Conservation (phyloP, 2,329 filamentous ascomycete species). For the Orbilia brochopaga region DNA sequence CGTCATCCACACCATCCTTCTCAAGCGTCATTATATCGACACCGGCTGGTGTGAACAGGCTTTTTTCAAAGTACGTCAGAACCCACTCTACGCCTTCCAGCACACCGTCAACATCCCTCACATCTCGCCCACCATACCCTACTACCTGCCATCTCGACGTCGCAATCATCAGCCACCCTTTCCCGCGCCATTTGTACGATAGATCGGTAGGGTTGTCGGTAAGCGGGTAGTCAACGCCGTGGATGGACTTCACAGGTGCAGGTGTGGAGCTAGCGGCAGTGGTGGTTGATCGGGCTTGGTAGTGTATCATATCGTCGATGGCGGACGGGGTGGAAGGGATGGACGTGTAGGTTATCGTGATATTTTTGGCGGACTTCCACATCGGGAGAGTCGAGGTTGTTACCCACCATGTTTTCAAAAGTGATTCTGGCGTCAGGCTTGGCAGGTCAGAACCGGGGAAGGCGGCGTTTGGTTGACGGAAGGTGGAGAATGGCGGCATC, state of each 20-base stretch:
- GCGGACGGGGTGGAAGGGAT: constrained; percentile 58
- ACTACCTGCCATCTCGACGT: constrained; percentile 80
- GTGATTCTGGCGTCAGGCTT: constrained; percentile 65
- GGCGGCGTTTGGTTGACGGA: constrained; percentile 50
- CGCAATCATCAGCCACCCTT: constrained; percentile 74
- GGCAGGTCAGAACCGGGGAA: constrained; percentile 56
- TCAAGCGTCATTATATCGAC: constrained; percentile 77
- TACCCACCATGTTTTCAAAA: constrained; percentile 73
- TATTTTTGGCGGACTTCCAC: constrained; percentile 81
- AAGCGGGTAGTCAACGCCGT: constrained; percentile 57
- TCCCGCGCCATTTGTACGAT: constrained; percentile 78
- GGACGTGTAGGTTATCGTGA: constrained; percentile 75
- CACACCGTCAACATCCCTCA: constrained; percentile 55
- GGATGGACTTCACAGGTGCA: constrained; percentile 28
- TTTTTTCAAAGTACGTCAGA: constrained; percentile 84
- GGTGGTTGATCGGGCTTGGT: constrained; percentile 58
- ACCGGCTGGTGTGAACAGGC: constrained; percentile 80
- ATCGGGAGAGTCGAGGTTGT: constrained; percentile 78
- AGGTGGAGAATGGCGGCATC: constrained; percentile 37
- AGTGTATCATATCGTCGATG: constrained; percentile 75
- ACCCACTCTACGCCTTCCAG: constrained; percentile 67
- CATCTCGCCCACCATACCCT: constrained; percentile 70
- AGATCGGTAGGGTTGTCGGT: constrained; percentile 52
- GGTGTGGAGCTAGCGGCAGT: too few relatives aligned
- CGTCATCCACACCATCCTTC: constrained; percentile 66